A percentile compares a stretch with the other conserved stretches of the same genome.
These are phyloP conservation scores for Cyphellophora attinorum DNA, from an alignment of 2,329 filamentous ascomycete species.

Conservation along the genomic window DNA sequence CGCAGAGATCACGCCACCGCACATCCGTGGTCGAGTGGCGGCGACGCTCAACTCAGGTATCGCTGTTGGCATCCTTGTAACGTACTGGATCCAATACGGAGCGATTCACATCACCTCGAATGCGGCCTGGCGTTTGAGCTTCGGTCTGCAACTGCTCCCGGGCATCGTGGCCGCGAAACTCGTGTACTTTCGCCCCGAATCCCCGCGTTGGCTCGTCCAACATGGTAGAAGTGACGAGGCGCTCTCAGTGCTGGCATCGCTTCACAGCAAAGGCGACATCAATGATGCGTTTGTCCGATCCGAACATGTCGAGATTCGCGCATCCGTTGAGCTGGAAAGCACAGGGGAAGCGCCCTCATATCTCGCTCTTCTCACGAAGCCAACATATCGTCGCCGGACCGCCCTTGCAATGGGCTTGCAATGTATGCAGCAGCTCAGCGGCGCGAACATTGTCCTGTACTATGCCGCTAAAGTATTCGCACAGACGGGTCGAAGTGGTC, in stretches of 20 bases:
- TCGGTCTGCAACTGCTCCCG: slow-evolving; percentile 21
- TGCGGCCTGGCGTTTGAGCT: slow-evolving; percentile 25
- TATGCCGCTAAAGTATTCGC: background rate
- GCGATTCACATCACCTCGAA: slow-evolving; percentile 32
- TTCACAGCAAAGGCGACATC: slow-evolving; percentile 53
- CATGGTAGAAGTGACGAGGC: slow-evolving; percentile 23
- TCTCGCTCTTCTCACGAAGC: background rate
- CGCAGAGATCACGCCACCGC: slow-evolving; percentile 8
- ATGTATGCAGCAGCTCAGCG: background rate
- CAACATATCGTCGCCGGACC: background rate
- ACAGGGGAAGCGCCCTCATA: background rate
- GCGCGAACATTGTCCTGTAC: background rate
- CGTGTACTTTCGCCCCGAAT: slow-evolving; percentile 21
- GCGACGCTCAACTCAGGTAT: background rate
- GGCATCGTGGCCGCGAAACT: slow-evolving; percentile 40
- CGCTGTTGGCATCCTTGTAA: slow-evolving; percentile 1
- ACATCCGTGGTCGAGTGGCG: slow-evolving; percentile 2
- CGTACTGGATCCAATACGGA: slow-evolving; percentile 22
- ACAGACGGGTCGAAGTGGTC: background rate
- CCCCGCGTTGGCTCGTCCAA: slow-evolving; percentile 13
- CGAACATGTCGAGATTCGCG: slow-evolving; percentile 8
- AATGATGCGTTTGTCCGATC: slow-evolving; percentile 33
- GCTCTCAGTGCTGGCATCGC: slow-evolving; percentile 50
- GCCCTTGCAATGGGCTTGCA: background rate
- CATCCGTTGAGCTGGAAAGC: background rate